These are phyloP conservation scores for Boletellus emodensis DNA, from an alignment of 768 basidiomycete genomes.

Conservation along the genomic window DNA sequence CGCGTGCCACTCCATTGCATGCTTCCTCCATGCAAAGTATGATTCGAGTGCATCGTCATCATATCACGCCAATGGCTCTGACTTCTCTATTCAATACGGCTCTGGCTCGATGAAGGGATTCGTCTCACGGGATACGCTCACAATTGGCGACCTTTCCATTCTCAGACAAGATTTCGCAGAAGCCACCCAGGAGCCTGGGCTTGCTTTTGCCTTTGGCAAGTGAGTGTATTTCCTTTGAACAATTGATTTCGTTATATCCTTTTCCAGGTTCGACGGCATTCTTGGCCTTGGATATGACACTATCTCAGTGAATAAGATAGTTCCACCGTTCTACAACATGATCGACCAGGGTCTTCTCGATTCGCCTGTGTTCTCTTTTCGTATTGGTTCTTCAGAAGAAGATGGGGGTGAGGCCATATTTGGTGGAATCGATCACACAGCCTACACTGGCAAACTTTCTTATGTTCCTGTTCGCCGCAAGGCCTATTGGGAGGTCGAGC, in stretches of 20 bases:
- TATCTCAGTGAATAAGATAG: constrained; percentile 89
- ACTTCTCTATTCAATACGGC: constrained; percentile 91
- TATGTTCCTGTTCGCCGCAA: constrained; percentile 92
- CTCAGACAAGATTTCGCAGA: constrained; percentile 86
- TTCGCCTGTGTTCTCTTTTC: constrained; percentile 90
- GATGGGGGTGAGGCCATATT: constrained; percentile 92
- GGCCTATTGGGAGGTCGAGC: constrained; percentile 98
- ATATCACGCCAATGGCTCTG: constrained; percentile 85
- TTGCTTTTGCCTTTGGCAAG: constrained; percentile 97
- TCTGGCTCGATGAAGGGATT: constrained; percentile 97
- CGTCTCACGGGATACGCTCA: constrained; percentile 77
- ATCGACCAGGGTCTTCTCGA: constrained; percentile 78
- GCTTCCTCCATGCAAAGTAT: constrained; percentile 93
- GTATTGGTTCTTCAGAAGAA: constrained; percentile 76
- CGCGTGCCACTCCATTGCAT: constrained; percentile 82
- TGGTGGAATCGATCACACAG: constrained; percentile 76
- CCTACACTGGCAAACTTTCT: constrained; percentile 74
- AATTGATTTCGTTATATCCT: not conserved
- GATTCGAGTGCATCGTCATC: constrained; percentile 74
- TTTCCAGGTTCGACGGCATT: constrained; percentile 85
- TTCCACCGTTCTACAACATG: constrained; percentile 95
- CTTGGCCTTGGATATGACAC: constrained; percentile 93
- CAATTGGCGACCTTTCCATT: constrained; percentile 80
- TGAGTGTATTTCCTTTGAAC: constrained; percentile 35
- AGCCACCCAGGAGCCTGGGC: constrained; percentile 92